Conservation (phyloP, 2,329 filamentous ascomycete species). For the Pestalotiopsis sp. region DNA sequence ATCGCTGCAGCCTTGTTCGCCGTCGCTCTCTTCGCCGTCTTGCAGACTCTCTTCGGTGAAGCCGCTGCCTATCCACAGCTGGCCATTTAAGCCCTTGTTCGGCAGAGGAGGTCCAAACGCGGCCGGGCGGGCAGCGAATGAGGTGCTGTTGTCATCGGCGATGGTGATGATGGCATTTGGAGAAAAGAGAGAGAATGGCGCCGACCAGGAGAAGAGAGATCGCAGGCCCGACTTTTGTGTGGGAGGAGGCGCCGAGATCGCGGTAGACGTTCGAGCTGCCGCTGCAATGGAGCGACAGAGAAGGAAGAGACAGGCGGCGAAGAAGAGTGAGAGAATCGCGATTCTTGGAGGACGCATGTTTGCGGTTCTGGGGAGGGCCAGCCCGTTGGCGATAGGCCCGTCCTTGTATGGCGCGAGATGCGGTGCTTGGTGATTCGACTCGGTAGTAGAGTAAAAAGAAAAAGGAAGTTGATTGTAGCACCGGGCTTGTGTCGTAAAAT, state of each 20-base stretch:
- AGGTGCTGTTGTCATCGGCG: slow-evolving; percentile 97
- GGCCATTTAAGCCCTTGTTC: slow-evolving; percentile 76
- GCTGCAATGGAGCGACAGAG: slow-evolving; percentile 54
- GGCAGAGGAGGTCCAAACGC: slow-evolving; percentile 87
- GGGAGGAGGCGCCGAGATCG: slow-evolving; percentile 25
- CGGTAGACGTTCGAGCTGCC: slow-evolving; percentile 30
- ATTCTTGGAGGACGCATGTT: slow-evolving; percentile 59
- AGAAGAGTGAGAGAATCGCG: slow-evolving; percentile 56
- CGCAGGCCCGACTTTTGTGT: slow-evolving; percentile 48
- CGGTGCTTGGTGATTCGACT: background rate
- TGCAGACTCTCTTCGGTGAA: slow-evolving; percentile 79
- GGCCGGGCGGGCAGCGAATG: slow-evolving; percentile 90
- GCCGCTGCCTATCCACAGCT: slow-evolving; percentile 90
- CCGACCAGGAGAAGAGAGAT: slow-evolving; percentile 70
- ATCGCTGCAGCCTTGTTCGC: slow-evolving; percentile 93
- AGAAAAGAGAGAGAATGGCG: slow-evolving; percentile 86
- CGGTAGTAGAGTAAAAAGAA: background rate
- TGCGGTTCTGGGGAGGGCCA: slow-evolving; percentile 17
- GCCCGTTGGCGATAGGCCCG: background rate
- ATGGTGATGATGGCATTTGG: slow-evolving; percentile 95
- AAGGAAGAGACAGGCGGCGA: slow-evolving; percentile 56
- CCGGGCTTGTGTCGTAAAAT: background rate
- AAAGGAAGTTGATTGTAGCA: background rate
- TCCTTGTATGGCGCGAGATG: background rate
- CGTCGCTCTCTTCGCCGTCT: slow-evolving; percentile 66